phyloP scores from a whole-genome alignment of 2,329 filamentous ascomycete species.

The Ramichloridium luteum region DNA sequence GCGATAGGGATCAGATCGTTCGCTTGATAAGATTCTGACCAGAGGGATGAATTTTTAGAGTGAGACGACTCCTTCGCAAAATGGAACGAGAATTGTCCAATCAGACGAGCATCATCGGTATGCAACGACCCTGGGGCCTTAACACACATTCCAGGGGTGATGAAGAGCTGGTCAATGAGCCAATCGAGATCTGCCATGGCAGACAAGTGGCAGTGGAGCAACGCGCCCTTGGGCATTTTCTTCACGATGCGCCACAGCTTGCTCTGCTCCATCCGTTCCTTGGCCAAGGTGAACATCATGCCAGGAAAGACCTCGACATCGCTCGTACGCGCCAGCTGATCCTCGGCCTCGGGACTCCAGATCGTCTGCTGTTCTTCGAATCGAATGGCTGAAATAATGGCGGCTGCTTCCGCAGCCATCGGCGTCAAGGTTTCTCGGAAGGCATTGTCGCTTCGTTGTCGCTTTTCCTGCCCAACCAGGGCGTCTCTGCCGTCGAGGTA shows the following conservation, averaged over 20 bases:
- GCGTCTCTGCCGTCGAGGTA: constrained; percentile 65
- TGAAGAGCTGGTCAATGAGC: constrained; percentile 59
- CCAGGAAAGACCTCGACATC: constrained; percentile 63
- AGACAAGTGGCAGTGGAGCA: constrained; percentile 80
- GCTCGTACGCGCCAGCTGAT: constrained; percentile 50
- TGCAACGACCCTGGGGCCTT: constrained; percentile 45
- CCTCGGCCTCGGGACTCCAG: constrained; percentile 65
- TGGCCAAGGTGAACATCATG: constrained; percentile 86
- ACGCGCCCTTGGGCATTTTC: constrained; percentile 75
- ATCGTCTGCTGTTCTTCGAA: constrained; percentile 61
- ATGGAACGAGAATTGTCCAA: constrained; percentile 46
- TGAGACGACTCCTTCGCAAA: constrained; percentile 33
- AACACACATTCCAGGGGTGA: constrained; percentile 63
- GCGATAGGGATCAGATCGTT: constrained; percentile 46
- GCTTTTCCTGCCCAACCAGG: constrained; percentile 70
- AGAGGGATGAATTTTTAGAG: constrained; percentile 40
- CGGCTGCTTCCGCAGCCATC: constrained; percentile 62
- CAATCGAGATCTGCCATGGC: constrained; percentile 84
- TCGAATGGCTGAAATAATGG: constrained; percentile 69
- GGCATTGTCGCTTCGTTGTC: constrained; percentile 60
- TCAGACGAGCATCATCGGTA: constrained; percentile 40
- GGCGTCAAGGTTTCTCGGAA: constrained; percentile 68
- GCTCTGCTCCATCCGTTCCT: constrained; percentile 73
- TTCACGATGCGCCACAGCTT: constrained; percentile 75
- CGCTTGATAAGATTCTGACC: constrained; percentile 51